Percentiles rank a stretch among this genome's conserved stretches.
These are phyloP conservation scores for Nyssa sinensis DNA, from an alignment of 148 eudicot species.

Conservation along the genomic window DNA sequence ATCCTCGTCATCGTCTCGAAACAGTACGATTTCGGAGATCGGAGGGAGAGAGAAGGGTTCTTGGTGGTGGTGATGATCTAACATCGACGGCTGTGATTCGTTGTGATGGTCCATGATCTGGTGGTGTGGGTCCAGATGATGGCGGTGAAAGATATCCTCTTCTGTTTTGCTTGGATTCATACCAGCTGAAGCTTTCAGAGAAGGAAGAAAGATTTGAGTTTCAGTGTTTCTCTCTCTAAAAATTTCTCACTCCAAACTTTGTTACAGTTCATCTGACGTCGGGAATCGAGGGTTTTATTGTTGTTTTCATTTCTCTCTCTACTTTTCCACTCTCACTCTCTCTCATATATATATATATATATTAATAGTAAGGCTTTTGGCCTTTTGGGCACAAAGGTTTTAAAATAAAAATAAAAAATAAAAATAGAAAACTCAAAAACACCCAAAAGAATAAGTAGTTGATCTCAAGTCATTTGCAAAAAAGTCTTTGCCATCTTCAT, in stretches of 20 bases:
- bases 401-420: no score
- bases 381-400: no score
- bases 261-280: neutral
- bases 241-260: neutral
- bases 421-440: no score
- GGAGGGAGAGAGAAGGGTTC: conserved; percentile 30
- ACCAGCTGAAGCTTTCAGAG: neutral
- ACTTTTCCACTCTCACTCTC: neutral
- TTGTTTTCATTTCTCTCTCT: neutral
- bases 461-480: no score
- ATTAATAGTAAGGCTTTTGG: neutral
- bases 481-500: no score
- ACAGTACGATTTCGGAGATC: conserved; percentile 29
- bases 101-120: conserved; percentile 21
- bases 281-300: neutral
- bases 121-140: conserved; percentile 32
- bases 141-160: conserved; percentile 41
- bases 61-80: conserved; percentile 18
- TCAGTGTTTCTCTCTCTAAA: neutral
- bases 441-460: no score
- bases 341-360: neutral
- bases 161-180: conserved; percentile 73
- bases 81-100: conserved; percentile 25
- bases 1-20: conserved; percentile 39
- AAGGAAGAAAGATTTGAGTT: neutral